Conservation (phyloP, 139 green algal species). For the Spirogloea muscicola region DNA sequence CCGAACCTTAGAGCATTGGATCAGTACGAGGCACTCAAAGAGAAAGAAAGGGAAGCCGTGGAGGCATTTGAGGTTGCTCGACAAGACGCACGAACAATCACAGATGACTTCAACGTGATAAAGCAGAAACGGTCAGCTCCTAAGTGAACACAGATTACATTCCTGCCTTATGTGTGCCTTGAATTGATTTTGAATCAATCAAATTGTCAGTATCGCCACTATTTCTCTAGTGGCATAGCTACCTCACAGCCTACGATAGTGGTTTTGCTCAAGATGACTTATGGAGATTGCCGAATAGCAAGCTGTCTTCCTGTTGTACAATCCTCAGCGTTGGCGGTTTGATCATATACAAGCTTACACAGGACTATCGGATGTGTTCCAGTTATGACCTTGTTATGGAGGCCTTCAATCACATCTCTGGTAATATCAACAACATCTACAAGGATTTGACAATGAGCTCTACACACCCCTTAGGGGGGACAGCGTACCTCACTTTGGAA, state of each 20-base stretch:
- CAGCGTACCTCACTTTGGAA: conserved; percentile 83
- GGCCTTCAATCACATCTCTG: conserved; percentile 80
- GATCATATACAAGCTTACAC: too few relatives aligned
- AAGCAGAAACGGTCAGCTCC: conserved; percentile 39
- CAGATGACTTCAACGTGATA: conserved; percentile 69
- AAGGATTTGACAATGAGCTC: conserved; percentile 76
- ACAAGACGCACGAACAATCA: conserved; percentile 51
- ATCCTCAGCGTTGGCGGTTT: too few relatives aligned
- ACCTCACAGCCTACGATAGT: too few relatives aligned
- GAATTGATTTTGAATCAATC: too few relatives aligned
- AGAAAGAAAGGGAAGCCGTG: conserved; percentile 70
- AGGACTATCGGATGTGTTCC: too few relatives aligned
- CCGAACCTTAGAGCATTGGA: conserved; percentile 90
- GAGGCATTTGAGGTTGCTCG: conserved; percentile 67
- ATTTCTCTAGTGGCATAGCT: too few relatives aligned
- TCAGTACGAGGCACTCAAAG: conserved; percentile 82
- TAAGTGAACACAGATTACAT: too few relatives aligned
- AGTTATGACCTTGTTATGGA: conserved; percentile 75
- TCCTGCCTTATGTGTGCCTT: too few relatives aligned
- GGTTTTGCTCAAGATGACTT: too few relatives aligned
- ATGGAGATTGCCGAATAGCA: too few relatives aligned
- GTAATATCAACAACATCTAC: conserved; percentile 87
- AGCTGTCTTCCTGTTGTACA: too few relatives aligned
- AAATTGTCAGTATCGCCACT: too few relatives aligned
- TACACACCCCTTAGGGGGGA: conserved; percentile 72